Conservation (phyloP, 257 asterid genomes). For the Solanum phureja region DNA sequence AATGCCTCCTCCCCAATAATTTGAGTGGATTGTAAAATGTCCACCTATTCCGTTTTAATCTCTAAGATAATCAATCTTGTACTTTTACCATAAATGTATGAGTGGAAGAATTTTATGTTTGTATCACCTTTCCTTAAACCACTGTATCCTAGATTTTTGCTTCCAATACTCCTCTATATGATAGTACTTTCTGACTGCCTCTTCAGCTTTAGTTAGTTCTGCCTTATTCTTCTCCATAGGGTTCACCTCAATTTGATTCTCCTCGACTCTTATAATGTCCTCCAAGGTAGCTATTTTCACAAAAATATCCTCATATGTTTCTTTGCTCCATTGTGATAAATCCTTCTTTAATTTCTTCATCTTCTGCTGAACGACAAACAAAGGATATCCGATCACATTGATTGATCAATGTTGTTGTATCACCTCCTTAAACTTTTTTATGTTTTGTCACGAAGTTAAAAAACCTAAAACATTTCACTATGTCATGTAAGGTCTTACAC, state of each 20-base stretch:
- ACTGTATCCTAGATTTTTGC: background rate
- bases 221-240: background rate
- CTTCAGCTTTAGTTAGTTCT: background rate
- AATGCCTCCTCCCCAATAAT: background rate
- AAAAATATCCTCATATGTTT: background rate
- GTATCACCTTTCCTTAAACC: background rate
- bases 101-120: background rate
- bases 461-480: background rate
- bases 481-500: background rate
- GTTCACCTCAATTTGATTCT: background rate
- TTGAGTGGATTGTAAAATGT: too few species aligned
- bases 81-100: background rate
- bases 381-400: background rate
- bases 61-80: background rate
- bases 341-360: background rate
- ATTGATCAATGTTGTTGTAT: background rate
- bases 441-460: background rate
- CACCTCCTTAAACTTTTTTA: background rate
- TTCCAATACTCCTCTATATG: background rate
- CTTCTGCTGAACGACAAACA: background rate
- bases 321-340: background rate
- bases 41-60: background rate
- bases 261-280: background rate
- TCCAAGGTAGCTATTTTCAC: background rate
- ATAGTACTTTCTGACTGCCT: background rate